Base-by-base conservation (phyloP, 225 moss, liverwort and hornwort genomes). In the Takakia lepidozioides region DNA sequence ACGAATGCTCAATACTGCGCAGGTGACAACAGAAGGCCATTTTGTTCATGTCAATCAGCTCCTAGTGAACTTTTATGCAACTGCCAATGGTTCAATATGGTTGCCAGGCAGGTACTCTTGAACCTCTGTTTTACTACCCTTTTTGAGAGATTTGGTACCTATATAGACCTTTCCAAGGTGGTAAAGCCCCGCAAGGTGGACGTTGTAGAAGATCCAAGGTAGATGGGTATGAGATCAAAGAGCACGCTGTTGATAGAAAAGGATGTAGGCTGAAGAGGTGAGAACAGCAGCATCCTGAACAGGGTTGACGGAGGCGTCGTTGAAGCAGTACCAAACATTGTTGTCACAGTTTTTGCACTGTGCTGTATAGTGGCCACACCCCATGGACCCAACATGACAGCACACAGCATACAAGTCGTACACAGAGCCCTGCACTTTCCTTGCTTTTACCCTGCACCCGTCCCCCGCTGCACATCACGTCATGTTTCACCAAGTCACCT, bases 331-430 rank as follows among this genome's bases (percentile, higher is more conserved):
- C 84, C 84, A 84, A 3, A 46, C 37, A 59, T n/a, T 66, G 46
- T 84, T 84, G 58, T 80, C 80, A 43, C 72, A 73, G 49, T 76
- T 80, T 49, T 66, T 84, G 69, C 84, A 84, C 27, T 70, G 73
- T 4, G 84, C 84, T 57, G 64, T 80, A 42, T 84, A 84, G 54
- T 84, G 84, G 10, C 84, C 84, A 27, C 59, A 73, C 19, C 72
- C 72, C 64, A 84, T 56, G 2, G 80, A 76, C 41, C 84, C 84
- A 67, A 76, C 61, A 52, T 84, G 84, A 56, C 75, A 75, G 48
- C 84, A 84, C 43, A 76, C 80, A 23, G 75, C 76, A 50, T 73
- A 76, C 61, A 84, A 65, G 57, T 84, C 80, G 58, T 84, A 84
- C 8, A 72, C 51, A 34, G 65, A 58, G 37, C 61, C 69, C 35